phyloP scores from a whole-genome alignment of 106 monocot genomes.

The Hemerocallis citrina region DNA sequence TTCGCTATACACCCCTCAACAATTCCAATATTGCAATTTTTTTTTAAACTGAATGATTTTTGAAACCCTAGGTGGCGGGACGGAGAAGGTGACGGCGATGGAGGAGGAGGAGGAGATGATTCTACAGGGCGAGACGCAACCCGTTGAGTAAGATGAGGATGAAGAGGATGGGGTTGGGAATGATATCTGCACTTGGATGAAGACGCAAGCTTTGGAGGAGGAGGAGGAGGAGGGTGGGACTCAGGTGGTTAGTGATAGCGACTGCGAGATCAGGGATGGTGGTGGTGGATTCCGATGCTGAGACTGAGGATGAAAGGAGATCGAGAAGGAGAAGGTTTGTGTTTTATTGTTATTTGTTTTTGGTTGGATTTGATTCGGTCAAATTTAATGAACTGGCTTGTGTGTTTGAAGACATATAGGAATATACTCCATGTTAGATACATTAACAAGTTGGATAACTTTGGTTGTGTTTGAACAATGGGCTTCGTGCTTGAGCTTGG shows the following conservation, averaged over 20 bases:
- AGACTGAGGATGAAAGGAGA: constrained; percentile 31
- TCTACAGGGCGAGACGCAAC: constrained; percentile 13
- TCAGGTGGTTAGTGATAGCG: constrained; percentile 3
- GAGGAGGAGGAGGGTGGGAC: background rate
- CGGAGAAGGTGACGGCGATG: background rate
- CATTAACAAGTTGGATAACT: too few species aligned
- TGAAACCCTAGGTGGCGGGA: constrained; percentile 13
- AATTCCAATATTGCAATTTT: too few species aligned
- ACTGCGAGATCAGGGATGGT: background rate
- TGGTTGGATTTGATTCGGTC: too few species aligned
- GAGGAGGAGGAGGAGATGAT: constrained; percentile 1
- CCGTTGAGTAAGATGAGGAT: constrained; percentile 8
- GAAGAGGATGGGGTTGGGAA: background rate
- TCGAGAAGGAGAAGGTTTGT: too few species aligned
- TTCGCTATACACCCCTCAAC: background rate
- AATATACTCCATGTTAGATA: too few species aligned
- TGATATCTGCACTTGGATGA: background rate
- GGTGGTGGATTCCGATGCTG: constrained; percentile 29
- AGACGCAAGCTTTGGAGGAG: too few species aligned
- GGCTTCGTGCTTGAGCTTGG: background rate
- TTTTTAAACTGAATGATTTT: too few species aligned
- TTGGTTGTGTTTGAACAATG: too few species aligned
- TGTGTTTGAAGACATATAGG: too few species aligned
- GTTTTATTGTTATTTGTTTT: too few species aligned
- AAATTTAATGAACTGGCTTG: too few species aligned